Percentiles rank a stretch among this genome's conserved stretches.
These are phyloP conservation scores for Emericellopsis atlantica DNA, from an alignment of 2,329 filamentous ascomycete species.

Conservation along the genomic window DNA sequence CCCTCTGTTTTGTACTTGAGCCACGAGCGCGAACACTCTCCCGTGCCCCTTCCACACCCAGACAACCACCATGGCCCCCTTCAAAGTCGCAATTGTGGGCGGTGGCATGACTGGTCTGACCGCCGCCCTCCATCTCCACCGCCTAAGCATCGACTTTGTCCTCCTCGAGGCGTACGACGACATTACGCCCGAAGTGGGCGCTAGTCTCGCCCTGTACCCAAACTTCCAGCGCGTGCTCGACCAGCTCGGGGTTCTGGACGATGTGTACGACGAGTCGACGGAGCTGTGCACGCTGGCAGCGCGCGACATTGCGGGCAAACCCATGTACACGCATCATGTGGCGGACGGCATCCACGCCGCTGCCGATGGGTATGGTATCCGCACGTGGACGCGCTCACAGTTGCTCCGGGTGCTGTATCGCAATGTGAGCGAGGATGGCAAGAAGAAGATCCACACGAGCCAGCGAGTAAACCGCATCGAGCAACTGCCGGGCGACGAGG, in stretches of 20 bases:
- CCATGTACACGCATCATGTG: not conserved
- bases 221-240: not conserved
- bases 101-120: slow-evolving; percentile 4
- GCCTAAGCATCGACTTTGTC: not conserved
- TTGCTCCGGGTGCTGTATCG: not conserved
- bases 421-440: not conserved
- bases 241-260: not conserved
- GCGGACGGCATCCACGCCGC: not conserved
- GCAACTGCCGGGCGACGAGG: slow-evolving; percentile 1
- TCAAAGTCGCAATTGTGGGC: slow-evolving; percentile 4
- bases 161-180: slow-evolving; percentile 1
- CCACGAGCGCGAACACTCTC: too few species aligned
- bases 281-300: not conserved
- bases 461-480: not conserved
- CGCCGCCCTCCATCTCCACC: not conserved
- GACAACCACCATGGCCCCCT: not conserved
- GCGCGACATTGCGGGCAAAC: not conserved
- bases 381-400: not conserved
- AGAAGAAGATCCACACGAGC: not conserved
- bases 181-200: not conserved
- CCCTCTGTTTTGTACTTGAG: too few species aligned
- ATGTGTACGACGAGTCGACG: not conserved
- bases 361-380: not conserved
- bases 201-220: not conserved
- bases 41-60: not conserved